Evolutionary conservation across 1,139 yeast species (phyloP).

Genomic region (Eremothecium gossypii): DNA sequence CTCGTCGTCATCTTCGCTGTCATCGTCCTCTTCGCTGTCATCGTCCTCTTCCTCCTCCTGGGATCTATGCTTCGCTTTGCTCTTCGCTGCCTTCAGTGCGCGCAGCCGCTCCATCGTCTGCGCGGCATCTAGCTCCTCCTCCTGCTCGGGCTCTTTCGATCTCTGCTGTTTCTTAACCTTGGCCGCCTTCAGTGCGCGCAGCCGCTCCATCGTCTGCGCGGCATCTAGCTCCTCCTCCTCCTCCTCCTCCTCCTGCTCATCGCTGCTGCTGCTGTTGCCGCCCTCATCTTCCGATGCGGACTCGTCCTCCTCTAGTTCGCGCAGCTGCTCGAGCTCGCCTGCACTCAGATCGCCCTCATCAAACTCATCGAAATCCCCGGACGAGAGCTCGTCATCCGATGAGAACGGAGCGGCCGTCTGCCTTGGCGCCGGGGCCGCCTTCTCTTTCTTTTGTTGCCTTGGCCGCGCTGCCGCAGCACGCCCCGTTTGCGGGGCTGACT

Average conservation of each 20-base stretch:
- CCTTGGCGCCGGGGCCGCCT: slow-evolving; percentile 1
- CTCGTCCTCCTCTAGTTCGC: slow-evolving; percentile 33
- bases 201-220: slow-evolving; percentile 34
- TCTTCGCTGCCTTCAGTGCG: slow-evolving; percentile 32
- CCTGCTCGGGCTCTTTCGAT: slow-evolving; percentile 4
- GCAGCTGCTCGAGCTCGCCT: slow-evolving; percentile 33
- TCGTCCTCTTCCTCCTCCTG: slow-evolving; percentile 2
- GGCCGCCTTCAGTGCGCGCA: slow-evolving; percentile 35
- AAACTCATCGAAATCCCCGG: slow-evolving; percentile 38
- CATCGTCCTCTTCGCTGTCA: not conserved
- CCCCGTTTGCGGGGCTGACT: not conserved
- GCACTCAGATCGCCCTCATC: slow-evolving; percentile 36
- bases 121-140: slow-evolving; percentile 16
- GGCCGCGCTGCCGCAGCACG: not conserved
- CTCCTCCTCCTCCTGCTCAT: slow-evolving; percentile 7
- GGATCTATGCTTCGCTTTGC: not conserved
- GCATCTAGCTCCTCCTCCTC: slow-evolving; percentile 14
- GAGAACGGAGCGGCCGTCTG: slow-evolving; percentile 26
- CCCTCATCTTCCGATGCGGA: slow-evolving; percentile 23
- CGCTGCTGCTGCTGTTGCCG: slow-evolving; percentile 7
- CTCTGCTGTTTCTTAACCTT: slow-evolving; percentile 2
- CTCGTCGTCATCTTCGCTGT: slow-evolving; percentile 1
- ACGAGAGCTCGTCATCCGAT: slow-evolving; percentile 39
- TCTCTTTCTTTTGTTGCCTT: slow-evolving; percentile 1
- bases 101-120: slow-evolving; percentile 37